phyloP scores from a whole-genome alignment of 805 yeast genomes.

The Maudiozyma serrabonitensis region DNA sequence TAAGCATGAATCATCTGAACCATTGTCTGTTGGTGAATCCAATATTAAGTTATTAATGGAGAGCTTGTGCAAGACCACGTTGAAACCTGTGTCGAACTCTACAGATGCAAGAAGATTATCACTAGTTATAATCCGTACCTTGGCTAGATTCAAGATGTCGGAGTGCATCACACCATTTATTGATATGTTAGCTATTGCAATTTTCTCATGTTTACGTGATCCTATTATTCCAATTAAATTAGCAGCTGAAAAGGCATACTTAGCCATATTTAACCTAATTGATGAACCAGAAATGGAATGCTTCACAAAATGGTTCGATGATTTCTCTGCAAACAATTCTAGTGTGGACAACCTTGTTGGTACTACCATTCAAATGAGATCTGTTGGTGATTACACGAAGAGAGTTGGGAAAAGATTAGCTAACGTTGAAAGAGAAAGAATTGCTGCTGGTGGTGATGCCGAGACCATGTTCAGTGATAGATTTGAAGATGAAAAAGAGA shows the following conservation, averaged over 20 bases:
- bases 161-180: conserved; percentile 42
- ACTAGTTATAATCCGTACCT: conserved; percentile 64
- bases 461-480: conserved; percentile 79
- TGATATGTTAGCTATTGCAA: conserved; percentile 54
- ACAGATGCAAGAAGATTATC: conserved; percentile 72
- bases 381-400: conserved; percentile 79
- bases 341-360: conserved; percentile 32
- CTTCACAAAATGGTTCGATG: conserved; percentile 58
- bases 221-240: conserved; percentile 82
- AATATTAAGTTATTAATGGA: conserved; percentile 35
- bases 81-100: conserved; percentile 51
- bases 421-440: conserved; percentile 74
- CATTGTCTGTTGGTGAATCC: conserved; percentile 37
- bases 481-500: conserved; percentile 75
- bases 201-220: conserved; percentile 78
- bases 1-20: conserved; percentile 18
- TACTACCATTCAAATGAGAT: conserved; percentile 53
- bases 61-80: conserved; percentile 40
- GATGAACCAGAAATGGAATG: conserved; percentile 46
- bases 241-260: conserved; percentile 86
- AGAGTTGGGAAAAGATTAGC: conserved; percentile 88
- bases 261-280: conserved; percentile 61
- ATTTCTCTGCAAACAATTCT: conserved; percentile 25
- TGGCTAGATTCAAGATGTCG: conserved; percentile 51
- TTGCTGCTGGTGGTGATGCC: conserved; percentile 82